A percentile compares a stretch with the other conserved stretches of the same genome.
Conservation (phyloP, 164 flowering plant species). For the grape (Vitis vinifera) region ASM3070453v1 NC_081809.1:3212001-3212500, state of each 20-base stretch:
- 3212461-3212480: constrained; percentile 77
- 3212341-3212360: constrained; percentile 57
- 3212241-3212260: constrained; percentile 65
- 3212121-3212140: constrained; percentile 45
- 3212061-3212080: constrained; percentile 58
- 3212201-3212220: constrained; percentile 47
- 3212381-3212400: constrained; percentile 62
- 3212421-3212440: constrained; percentile 90
- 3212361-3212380: constrained; percentile 50
- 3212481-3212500: constrained; percentile 65
- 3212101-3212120: constrained; percentile 36
- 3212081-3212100: constrained; percentile 67
- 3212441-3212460: constrained; percentile 87
- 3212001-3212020: constrained; percentile 19
- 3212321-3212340: constrained; percentile 57
- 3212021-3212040: constrained; percentile 27
- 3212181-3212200: constrained; percentile 81
- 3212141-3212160: constrained; percentile 66
- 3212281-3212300: constrained; percentile 58
- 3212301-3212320: constrained; percentile 87
- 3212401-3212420: constrained; percentile 75
- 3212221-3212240: constrained; percentile 68
- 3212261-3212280: constrained; percentile 53
- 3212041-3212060: constrained; percentile 52
- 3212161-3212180: constrained; percentile 64